Conservation (phyloP, 2,329 filamentous ascomycete genomes). For the Apiospora kogelbergensis region DNA sequence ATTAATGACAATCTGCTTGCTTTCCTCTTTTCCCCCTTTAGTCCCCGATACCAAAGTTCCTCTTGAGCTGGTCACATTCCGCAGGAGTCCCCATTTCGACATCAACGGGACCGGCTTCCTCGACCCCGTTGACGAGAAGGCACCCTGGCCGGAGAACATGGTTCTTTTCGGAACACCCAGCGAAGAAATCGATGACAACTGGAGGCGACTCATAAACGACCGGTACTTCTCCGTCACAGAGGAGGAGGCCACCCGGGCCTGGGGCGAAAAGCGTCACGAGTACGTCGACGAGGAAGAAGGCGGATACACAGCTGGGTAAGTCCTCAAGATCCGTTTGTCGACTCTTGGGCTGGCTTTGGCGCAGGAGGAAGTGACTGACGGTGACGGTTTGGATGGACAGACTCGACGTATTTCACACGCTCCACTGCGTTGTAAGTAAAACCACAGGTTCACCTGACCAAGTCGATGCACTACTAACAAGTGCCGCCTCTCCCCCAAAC, state of each 20-base stretch:
- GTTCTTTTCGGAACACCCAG: background rate
- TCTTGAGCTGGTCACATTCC: background rate
- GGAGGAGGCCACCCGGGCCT: background rate
- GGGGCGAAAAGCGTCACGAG: background rate
- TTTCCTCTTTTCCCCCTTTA: background rate
- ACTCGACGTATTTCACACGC: slow-evolving; percentile 2
- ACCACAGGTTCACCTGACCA: background rate
- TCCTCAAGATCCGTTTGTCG: background rate
- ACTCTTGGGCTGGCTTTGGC: background rate
- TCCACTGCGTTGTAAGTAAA: slow-evolving; percentile 7
- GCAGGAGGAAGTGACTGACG: background rate
- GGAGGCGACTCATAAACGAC: background rate
- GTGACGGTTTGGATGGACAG: background rate
- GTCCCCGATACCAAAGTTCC: background rate
- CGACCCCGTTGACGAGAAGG: background rate
- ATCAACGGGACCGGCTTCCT: background rate
- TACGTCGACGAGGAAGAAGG: background rate
- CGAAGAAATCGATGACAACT: background rate
- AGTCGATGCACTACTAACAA: background rate
- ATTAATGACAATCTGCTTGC: background rate
- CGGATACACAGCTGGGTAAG: slow-evolving; percentile 3
- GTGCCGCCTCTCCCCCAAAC: background rate
- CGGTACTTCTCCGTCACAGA: background rate
- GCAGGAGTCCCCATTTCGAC: background rate
- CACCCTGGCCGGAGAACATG: background rate